Evolutionary conservation across 805 yeast genomes (phyloP).

Genomic region (Clavispora santaluciae): DNA sequence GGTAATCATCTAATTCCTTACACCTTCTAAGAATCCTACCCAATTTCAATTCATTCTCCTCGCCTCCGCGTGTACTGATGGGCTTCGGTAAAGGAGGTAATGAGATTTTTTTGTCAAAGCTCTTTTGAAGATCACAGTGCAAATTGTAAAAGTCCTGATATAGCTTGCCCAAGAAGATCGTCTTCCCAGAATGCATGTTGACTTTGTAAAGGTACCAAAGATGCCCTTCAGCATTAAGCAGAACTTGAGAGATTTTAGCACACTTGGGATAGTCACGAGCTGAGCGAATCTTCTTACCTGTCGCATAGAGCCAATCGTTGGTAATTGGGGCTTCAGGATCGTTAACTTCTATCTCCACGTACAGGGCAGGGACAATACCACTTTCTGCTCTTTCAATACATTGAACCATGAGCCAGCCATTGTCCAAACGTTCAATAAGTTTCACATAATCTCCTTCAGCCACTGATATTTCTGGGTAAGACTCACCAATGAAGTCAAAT

Average conservation of each 20-base stretch:
- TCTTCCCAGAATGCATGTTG: slow-evolving; percentile 15
- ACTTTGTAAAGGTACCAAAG: slow-evolving; percentile 34
- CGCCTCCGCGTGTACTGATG: slow-evolving; percentile 7
- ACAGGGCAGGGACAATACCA: slow-evolving; percentile 38
- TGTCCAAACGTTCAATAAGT: slow-evolving; percentile 31
- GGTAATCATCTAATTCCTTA: slow-evolving; percentile 22
- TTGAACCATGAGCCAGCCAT: slow-evolving; percentile 38
- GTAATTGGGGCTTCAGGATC: slow-evolving; percentile 31
- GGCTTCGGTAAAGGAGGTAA: slow-evolving; percentile 33
- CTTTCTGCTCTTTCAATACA: slow-evolving; percentile 17
- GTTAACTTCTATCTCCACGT: slow-evolving; percentile 36
- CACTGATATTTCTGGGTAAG: slow-evolving; percentile 23
- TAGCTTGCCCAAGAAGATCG: slow-evolving; percentile 23
- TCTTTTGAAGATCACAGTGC: slow-evolving; percentile 13
- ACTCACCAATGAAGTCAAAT: slow-evolving; percentile 29
- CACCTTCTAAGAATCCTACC: slow-evolving; percentile 16
- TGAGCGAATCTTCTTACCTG: neutral
- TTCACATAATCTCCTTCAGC: slow-evolving; percentile 25
- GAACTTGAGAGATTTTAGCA: slow-evolving; percentile 23
- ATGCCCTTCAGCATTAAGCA: slow-evolving; percentile 18
- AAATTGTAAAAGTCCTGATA: slow-evolving; percentile 36
- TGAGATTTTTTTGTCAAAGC: slow-evolving; percentile 1
- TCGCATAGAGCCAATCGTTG: slow-evolving; percentile 25
- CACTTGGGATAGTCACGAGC: slow-evolving; percentile 7
- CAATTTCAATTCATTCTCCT: neutral